Base-by-base conservation (phyloP, 768 basidiomycete species). In the Leccinum uliginosum region DNA sequence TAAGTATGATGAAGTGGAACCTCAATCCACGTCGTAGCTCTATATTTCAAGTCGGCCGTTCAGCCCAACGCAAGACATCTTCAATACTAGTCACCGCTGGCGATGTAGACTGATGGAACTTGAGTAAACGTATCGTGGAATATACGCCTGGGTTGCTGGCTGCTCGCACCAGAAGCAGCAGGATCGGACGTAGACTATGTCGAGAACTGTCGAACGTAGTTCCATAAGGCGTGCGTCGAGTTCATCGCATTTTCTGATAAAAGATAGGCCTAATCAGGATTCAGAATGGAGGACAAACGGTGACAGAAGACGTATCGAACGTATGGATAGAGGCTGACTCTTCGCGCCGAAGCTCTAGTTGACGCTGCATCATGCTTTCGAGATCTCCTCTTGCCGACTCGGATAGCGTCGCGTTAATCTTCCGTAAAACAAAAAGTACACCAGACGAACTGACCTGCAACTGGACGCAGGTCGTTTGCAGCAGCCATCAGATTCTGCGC, bases 401-500 rank as follows among this genome's bases (percentile, higher is more conserved):
- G n/a, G n/a, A 62, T 15, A 15, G 19, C n/a, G 24, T 29, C 32
- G n/a, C 10, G 10, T 62, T 26, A 29, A 29, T 47, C 32, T 53
- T 57, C 26, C 55, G 30, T 17, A 17, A 47, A 19, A 19, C n/a
- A n/a, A 24, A 6, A n/a, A 17, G 19, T 26, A 38, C 35, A 57
- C 27, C n/a, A 51, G 51, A 47, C 54, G 44, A 59, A 67, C 73
- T 11, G 24, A 86, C 91, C 80, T 95, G 93, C 5, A n/a, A 93
- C 88, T 1, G 92, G 93, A 24, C 93, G 83, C 51, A 95, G 73
- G 64, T 93, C 92, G 65, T 96, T 96, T 35, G 89, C 90, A 17
- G 90, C 89, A 14, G 87, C 89, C 83, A 94, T 91, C 55, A 96
- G 79, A 69, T 95, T 96, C 69, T 91, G 88, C 7, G 84, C 84